Base-by-base conservation (phyloP, 2,329 filamentous ascomycete genomes). In the Cercospora nicotianae region DNA sequence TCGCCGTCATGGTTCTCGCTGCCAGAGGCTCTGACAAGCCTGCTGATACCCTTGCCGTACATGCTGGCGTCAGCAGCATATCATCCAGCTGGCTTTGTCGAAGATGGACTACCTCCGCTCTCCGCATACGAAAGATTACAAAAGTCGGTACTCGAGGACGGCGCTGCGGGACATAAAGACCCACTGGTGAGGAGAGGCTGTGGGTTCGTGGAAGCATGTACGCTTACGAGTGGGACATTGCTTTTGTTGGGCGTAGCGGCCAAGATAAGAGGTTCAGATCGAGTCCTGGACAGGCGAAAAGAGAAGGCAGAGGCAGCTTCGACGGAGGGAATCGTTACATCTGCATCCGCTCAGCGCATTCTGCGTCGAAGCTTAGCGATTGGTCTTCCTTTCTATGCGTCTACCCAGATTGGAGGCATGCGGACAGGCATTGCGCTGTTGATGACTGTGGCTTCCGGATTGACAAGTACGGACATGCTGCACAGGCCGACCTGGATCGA, bases 301-400 rank as follows among this genome's bases (percentile, higher is more conserved):
- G 72, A 74, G 30, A 73, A 72, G 53, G 58, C 57, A 6, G 67
- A 66, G 48, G n/a, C 67, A n/a, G 55, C 64, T n/a, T 59, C 69
- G 42, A 28, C 66, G 3, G 30, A 42, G 48, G 68, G 57, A 23
- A 51, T 75, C 12, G 59, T 73, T 33, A 73, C 60, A 9, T 18
- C 60, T 2, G 33, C 61, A 6, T 61, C 73, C 8, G 48, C 67
- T 10, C 69, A 63, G 48, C 68, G 68, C 18, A 72, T 74, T 67
- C 69, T 71, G 13, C 28, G 70, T n/a, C 69, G 76, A 18, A 58
- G 70, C 1, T 18, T 77, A 30, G 71, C 72, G 53, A 69, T 77
- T 12, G 77, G 73, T 8, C 73, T 89, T 31, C 87, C 87, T 0
- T 85, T 87, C 72, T 88, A 86, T 73, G 84, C 86, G 8, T 77